These are phyloP conservation scores for Phytophthora fragariaefolia DNA, from an alignment of 352 stramenopile genomes.

Conservation along the genomic window DNA sequence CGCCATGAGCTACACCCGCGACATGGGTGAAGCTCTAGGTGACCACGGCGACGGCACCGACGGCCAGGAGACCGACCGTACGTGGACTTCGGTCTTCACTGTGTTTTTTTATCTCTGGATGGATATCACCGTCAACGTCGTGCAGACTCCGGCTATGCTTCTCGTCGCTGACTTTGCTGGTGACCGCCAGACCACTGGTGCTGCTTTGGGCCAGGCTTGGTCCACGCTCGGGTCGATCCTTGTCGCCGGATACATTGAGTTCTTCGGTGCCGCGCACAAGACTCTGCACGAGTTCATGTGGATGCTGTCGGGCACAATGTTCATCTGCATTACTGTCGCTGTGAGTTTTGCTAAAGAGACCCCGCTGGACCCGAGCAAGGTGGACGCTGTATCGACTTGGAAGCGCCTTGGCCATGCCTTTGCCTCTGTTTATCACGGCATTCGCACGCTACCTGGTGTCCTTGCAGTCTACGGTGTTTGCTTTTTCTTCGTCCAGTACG, in stretches of 20 bases:
- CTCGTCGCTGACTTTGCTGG: constrained; percentile 67
- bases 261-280: constrained; percentile 57
- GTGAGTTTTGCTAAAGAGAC: constrained; percentile 47
- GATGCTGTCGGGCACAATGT: constrained; percentile 57
- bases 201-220: constrained; percentile 54
- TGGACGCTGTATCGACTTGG: constrained; percentile 28
- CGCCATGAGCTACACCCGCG: constrained; percentile 65
- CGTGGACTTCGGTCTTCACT: constrained; percentile 56
- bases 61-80: constrained; percentile 35
- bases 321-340: constrained; percentile 43
- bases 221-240: constrained; percentile 57
- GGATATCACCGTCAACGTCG: constrained; percentile 70
- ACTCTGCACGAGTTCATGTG: constrained; percentile 59
- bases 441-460: constrained; percentile 41
- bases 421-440: constrained; percentile 43
- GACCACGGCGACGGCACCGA: constrained; percentile 43
- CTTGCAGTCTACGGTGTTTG: constrained; percentile 44
- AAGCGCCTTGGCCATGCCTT: constrained; percentile 45
- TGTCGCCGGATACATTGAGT: constrained; percentile 63
- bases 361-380: constrained; percentile 36
- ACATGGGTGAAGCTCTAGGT: constrained; percentile 59
- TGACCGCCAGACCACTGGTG: constrained; percentile 62
- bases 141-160: constrained; percentile 57
- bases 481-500: constrained; percentile 57
- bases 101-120: constrained; percentile 75